Percentiles rank a stretch among this genome's conserved stretches.
phyloP scores from a whole-genome alignment of 2,329 filamentous ascomycete genomes.

The Arthroderma sp. region DNA sequence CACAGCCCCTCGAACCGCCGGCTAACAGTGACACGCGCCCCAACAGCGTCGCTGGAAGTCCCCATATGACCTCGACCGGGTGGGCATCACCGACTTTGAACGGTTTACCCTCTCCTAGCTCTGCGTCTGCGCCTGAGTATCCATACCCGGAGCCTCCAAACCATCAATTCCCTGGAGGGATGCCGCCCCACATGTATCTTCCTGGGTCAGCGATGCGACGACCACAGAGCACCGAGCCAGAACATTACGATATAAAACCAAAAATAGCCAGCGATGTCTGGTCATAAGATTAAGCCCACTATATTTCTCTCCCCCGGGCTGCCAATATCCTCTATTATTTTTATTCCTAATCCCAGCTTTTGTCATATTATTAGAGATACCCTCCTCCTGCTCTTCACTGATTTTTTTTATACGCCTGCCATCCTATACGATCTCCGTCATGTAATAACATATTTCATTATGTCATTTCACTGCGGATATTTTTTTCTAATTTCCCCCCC shows the following conservation, averaged over 20 bases:
- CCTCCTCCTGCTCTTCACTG: slow-evolving; percentile 1
- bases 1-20: slow-evolving; percentile 70
- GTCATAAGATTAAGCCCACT: slow-evolving; percentile 11
- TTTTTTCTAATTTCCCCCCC: background rate
- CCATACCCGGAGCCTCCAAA: slow-evolving; percentile 63
- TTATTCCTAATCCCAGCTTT: background rate
- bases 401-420: background rate
- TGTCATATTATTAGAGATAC: background rate
- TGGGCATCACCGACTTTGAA: slow-evolving; percentile 79
- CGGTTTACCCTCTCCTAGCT: slow-evolving; percentile 56
- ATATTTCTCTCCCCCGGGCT: background rate
- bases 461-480: background rate
- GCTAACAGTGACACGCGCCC: slow-evolving; percentile 62
- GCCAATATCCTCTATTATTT: background rate
- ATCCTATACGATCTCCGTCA: too few species aligned
- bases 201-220: slow-evolving; percentile 54
- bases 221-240: slow-evolving; percentile 62
- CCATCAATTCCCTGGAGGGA: slow-evolving; percentile 33
- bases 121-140: slow-evolving; percentile 53
- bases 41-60: slow-evolving; percentile 66
- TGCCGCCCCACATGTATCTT: slow-evolving; percentile 57
- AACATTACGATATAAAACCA: slow-evolving; percentile 51
- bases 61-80: slow-evolving; percentile 66
- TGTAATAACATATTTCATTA: background rate
- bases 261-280: slow-evolving; percentile 23